phyloP scores from a whole-genome alignment of 441 rosid genomes.

The Pelargonium myrrhifolium region DNA sequence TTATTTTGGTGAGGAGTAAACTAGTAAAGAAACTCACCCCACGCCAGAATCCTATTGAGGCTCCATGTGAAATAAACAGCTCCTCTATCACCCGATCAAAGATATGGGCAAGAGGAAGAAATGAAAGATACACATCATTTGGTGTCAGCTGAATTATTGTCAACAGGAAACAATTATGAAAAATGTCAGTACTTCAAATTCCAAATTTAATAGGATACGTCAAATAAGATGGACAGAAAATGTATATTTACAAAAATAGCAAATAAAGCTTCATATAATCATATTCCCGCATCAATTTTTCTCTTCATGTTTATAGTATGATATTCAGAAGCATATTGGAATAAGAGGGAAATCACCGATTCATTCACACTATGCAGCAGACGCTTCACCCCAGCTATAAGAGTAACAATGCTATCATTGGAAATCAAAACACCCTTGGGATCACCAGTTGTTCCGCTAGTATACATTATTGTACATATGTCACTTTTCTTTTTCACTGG shows the following conservation, averaged over 20 bases:
- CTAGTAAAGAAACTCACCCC: constrained; percentile 34
- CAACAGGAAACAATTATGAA: constrained; percentile 13
- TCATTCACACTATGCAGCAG: constrained; percentile 58
- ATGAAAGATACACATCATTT: constrained; percentile 76
- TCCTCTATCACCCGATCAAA: constrained; percentile 92
- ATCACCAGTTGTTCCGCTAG: constrained; percentile 97
- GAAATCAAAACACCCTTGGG: constrained; percentile 98
- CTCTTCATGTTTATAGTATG: not conserved
- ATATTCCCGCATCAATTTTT: too few relatives aligned
- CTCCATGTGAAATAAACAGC: constrained; percentile 59
- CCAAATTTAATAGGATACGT: not conserved
- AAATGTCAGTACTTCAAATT: not conserved
- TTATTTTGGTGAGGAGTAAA: constrained; percentile 8
- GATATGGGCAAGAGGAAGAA: constrained; percentile 96
- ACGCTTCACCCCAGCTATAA: constrained; percentile 61
- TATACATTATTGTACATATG: constrained; percentile 90
- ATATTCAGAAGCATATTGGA: constrained; percentile 8
- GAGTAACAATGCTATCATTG: constrained; percentile 70
- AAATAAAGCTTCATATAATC: not conserved
- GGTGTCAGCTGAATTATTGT: constrained; percentile 44
- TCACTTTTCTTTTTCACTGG: constrained; percentile 60
- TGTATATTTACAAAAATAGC: not conserved
- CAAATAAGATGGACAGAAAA: not conserved
- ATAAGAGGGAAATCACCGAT: constrained; percentile 34
- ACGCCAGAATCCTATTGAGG: constrained; percentile 85